Conservation (phyloP, 371 early-diverging fungal species). For the Apophysomyces sp. region DNA sequence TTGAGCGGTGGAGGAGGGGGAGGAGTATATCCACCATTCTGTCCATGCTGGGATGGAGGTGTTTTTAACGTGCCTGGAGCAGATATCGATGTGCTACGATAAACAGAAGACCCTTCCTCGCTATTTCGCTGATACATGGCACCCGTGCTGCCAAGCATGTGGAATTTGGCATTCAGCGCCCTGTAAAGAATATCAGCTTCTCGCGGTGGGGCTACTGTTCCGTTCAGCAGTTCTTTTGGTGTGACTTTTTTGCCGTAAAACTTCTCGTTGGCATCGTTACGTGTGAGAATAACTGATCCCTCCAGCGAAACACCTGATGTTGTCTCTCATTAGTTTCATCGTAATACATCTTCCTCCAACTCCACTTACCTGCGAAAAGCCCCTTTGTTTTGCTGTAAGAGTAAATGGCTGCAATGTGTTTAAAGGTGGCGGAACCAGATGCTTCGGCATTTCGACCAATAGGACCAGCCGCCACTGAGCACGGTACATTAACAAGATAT, state of each 20-base stretch:
- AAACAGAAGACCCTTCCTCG: constrained; percentile 1
- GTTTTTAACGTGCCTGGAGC: constrained; percentile 20
- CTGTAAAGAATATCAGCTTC: constrained; percentile 84
- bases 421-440: constrained; percentile 72
- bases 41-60: constrained; percentile 13
- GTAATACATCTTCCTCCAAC: background rate
- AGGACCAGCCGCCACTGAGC: constrained; percentile 88
- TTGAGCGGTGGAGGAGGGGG: constrained; percentile 45
- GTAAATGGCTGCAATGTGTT: constrained; percentile 86
- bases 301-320: constrained; percentile 83
- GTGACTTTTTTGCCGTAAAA: constrained; percentile 79
- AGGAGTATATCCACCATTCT: constrained; percentile 14
- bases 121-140: constrained; percentile 23
- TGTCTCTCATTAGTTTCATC: too few species aligned
- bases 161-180: constrained; percentile 54
- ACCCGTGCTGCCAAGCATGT: constrained; percentile 18
- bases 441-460: constrained; percentile 92
- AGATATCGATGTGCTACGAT: constrained; percentile 16
- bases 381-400: constrained; percentile 91
- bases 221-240: constrained; percentile 82
- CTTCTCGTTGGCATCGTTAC: constrained; percentile 89
- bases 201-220: constrained; percentile 73
- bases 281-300: constrained; percentile 88
- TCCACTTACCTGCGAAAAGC: constrained; percentile 73
- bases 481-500: background rate